Base-by-base conservation (phyloP, 305 asterid species). In the Ilex paraguariensis region DNA sequence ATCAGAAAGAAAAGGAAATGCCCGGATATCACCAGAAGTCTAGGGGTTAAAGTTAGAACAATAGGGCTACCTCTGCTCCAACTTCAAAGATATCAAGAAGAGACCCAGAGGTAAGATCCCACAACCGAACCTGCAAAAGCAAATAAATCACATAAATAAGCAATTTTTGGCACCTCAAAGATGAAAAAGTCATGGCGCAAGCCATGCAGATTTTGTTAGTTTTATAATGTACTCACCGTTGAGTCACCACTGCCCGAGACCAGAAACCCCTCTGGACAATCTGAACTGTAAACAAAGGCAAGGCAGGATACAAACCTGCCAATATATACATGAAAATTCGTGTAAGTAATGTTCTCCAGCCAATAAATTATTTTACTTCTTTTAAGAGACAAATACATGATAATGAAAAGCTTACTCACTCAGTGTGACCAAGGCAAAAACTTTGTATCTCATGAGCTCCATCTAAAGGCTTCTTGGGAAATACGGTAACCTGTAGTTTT, bases 191-290 rank as follows among this genome's bases (percentile, higher is more conserved):
- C 2, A 3, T 3, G 52, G 3, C 6, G 42, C 6, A 36, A 36
- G 28, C 28, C 28, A 21, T 21, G 28, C 28, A 21, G 28, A 21
- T 21, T 21, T 46, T 15, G 21, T 33, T 28, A 71, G 31, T 55
- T 56, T 39, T 6, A 15, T 54, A 50, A 53, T 57, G 59, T 57
- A 87, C 99, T 86, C 78, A 90, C 99, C 5, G 99, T 90, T 62
- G 97, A 87, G 83, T 93, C 99, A 57, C 99, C 99, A 71, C 96
- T 84, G 66, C 99, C 97, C 10, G 97, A 93, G 68, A 90, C 84
- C 73, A 93, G 81, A 70, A 77, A 73, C 56, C 79, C 84, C 62
- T 69, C 80, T 46, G 83, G 75, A 75, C 21, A 60, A 66, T 84
- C 84, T 69, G 60, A 54, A 60, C 67, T 72, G 72, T 76, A 70